phyloP scores from a whole-genome alignment of 768 basidiomycete genomes.

The Lentinula boryana region DNA sequence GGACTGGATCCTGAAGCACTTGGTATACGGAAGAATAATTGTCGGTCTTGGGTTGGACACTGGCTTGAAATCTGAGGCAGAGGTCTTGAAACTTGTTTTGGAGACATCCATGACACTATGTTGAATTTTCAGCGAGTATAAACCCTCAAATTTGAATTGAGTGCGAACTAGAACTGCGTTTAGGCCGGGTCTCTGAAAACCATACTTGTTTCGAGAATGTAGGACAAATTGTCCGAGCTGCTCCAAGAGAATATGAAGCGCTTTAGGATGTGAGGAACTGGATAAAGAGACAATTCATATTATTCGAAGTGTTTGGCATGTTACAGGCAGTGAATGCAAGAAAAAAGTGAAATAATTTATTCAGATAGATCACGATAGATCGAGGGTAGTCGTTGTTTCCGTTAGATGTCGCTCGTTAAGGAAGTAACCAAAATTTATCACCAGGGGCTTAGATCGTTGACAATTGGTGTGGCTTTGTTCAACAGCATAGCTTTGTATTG shows the following conservation, averaged over 20 bases:
- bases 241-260: too few species aligned
- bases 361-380: not conserved
- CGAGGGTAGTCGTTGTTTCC: not conserved
- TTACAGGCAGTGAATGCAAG: not conserved
- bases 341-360: not conserved
- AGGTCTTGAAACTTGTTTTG: not conserved
- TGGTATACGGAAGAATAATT: constrained; percentile 47
- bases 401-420: not conserved
- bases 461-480: not conserved
- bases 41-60: constrained; percentile 58
- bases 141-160: too few species aligned
- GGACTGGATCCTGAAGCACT: constrained; percentile 43
- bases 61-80: constrained; percentile 27
- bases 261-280: too few species aligned
- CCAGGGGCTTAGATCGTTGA: not conserved
- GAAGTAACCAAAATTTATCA: not conserved
- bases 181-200: too few species aligned
- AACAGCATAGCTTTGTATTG: not conserved
- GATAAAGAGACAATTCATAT: too few species aligned
- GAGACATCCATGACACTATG: not conserved
- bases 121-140: too few species aligned
- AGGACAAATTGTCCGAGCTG: too few species aligned
- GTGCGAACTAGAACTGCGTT: too few species aligned
- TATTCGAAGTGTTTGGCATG: not conserved
- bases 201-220: too few species aligned